Evolutionary conservation across 495 filamentous ascomycete genomes (phyloP).

Genomic region (Neurospora sp.): DNA sequence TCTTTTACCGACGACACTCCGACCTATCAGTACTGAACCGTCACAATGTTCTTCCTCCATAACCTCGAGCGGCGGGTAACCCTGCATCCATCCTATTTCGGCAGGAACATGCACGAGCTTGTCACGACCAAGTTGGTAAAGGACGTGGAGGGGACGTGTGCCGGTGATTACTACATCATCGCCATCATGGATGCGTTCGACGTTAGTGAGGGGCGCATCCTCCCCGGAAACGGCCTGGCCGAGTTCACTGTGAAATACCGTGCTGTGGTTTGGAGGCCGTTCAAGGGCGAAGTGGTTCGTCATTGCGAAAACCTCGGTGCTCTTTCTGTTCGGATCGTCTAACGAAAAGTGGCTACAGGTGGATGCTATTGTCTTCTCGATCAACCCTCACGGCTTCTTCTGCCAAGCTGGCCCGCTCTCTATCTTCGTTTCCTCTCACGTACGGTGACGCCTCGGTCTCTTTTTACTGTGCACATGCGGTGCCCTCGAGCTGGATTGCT

Average conservation of each 20-base stretch:
- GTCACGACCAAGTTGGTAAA: slow-evolving; percentile 75
- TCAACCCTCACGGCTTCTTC: slow-evolving; percentile 89
- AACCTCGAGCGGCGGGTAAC: slow-evolving; percentile 87
- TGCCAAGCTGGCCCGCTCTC: slow-evolving; percentile 78
- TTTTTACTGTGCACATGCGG: slow-evolving; percentile 7
- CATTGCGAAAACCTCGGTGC: not conserved
- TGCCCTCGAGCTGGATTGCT: not conserved
- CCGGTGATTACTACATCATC: slow-evolving; percentile 89
- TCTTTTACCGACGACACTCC: not conserved
- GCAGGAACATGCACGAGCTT: slow-evolving; percentile 78
- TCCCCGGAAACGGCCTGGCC: slow-evolving; percentile 79
- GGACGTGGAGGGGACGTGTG: slow-evolving; percentile 89
- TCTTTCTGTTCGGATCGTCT: not conserved
- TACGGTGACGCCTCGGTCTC: slow-evolving; percentile 34
- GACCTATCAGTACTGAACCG: not conserved
- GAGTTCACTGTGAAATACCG: slow-evolving; percentile 93
- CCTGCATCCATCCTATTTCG: slow-evolving; percentile 94
- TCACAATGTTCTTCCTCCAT: slow-evolving; percentile 90
- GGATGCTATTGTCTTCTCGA: slow-evolving; percentile 80
- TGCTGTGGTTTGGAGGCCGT: slow-evolving; percentile 94
- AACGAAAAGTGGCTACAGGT: slow-evolving; percentile 45
- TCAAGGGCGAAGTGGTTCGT: slow-evolving; percentile 89
- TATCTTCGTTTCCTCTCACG: slow-evolving; percentile 81
- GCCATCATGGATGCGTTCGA: slow-evolving; percentile 91
- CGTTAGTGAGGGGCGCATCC: slow-evolving; percentile 82